Evolutionary conservation across 495 filamentous ascomycete species (phyloP).

Genomic region (Xylaria castorea): DNA sequence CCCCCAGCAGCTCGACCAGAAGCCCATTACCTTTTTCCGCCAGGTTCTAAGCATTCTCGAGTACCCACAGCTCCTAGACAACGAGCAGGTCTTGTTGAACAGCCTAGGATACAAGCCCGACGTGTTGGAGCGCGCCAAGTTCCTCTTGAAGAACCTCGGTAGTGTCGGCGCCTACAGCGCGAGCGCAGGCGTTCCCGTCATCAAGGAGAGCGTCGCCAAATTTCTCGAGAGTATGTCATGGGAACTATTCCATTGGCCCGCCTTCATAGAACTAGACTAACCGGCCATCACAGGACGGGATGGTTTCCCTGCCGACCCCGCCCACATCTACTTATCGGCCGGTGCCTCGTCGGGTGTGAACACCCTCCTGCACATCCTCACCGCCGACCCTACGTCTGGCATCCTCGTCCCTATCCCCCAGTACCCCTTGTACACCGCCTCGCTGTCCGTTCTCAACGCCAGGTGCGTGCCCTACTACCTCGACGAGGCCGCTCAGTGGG

Average conservation of each 20-base stretch:
- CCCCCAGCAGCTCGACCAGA: slow-evolving; percentile 97
- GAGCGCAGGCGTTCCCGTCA: slow-evolving; percentile 83
- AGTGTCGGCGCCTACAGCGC: slow-evolving; percentile 96
- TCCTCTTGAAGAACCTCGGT: slow-evolving; percentile 78
- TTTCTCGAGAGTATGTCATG: slow-evolving; percentile 78
- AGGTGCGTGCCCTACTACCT: slow-evolving; percentile 90
- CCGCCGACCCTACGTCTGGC: slow-evolving; percentile 76
- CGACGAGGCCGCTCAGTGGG: slow-evolving; percentile 84
- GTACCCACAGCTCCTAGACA: slow-evolving; percentile 82
- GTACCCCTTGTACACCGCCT: slow-evolving; percentile 97
- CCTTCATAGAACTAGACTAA: slow-evolving; percentile 16
- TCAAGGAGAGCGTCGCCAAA: slow-evolving; percentile 86
- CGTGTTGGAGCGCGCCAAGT: slow-evolving; percentile 82
- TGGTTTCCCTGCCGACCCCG: slow-evolving; percentile 79
- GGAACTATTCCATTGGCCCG: background rate
- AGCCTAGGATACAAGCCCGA: slow-evolving; percentile 83
- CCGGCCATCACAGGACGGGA: slow-evolving; percentile 67
- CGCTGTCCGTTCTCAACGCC: slow-evolving; percentile 83
- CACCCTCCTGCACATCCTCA: slow-evolving; percentile 89
- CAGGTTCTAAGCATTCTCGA: slow-evolving; percentile 95
- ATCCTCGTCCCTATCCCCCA: slow-evolving; percentile 95
- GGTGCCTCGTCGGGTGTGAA: slow-evolving; percentile 95
- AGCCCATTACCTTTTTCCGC: slow-evolving; percentile 98
- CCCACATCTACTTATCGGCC: slow-evolving; percentile 82
- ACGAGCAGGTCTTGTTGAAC: slow-evolving; percentile 71